Conservation (phyloP, 768 basidiomycete species). For the Hygrocybe coccinea region DNA sequence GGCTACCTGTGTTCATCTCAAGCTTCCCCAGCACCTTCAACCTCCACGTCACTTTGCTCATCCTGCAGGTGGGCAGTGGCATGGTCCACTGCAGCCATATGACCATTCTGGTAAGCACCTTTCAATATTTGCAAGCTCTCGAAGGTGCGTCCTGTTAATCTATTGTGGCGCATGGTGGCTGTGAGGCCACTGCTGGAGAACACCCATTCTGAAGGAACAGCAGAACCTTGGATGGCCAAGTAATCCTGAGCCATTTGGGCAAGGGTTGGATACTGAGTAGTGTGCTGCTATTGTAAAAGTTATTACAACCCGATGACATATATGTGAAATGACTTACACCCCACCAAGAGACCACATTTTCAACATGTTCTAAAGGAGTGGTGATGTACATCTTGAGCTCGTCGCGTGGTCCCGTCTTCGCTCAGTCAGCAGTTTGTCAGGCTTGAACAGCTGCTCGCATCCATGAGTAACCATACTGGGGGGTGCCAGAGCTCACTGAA, state of each 20-base stretch:
- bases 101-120: slow-evolving; percentile 8
- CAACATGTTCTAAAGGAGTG: no score
- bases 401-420: slow-evolving; percentile 1
- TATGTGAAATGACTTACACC: no score
- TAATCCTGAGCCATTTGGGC: no score
- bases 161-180: slow-evolving; percentile 16
- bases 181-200: not conserved
- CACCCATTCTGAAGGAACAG: no score
- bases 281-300: no score
- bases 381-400: slow-evolving; percentile 3
- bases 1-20: no score
- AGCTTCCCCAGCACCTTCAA: no score
- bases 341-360: no score
- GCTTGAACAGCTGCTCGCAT: slow-evolving; percentile 13
- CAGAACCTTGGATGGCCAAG: no score
- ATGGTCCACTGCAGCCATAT: slow-evolving; percentile 19
- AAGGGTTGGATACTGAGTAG: no score
- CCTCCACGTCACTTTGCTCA: no score
- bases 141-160: slow-evolving; percentile 22
- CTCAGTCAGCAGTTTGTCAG: not conserved
- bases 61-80: not conserved
- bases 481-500: not conserved
- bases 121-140: slow-evolving; percentile 28
- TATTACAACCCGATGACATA: no score
- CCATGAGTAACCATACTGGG: slow-evolving; percentile 8